Conservation (phyloP, 495 filamentous ascomycete species). For the Chaetomium fimeti region DNA sequence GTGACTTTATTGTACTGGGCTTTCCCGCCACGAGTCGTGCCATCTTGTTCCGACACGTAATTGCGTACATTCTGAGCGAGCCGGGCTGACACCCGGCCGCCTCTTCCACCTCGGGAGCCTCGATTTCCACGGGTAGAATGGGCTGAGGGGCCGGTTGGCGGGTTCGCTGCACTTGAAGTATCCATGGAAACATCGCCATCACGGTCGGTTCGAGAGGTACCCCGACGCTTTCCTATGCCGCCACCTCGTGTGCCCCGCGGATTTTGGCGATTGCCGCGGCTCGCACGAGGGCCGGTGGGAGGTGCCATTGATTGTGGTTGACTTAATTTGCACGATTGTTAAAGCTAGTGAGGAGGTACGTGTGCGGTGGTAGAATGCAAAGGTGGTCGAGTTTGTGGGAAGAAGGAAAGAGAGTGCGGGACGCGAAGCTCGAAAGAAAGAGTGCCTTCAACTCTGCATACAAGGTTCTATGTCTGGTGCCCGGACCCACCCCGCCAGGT, state of each 20-base stretch:
- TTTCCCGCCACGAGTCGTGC: conserved; percentile 19
- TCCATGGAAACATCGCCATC: conserved; percentile 87
- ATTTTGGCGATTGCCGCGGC: not conserved
- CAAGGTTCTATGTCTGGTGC: no score
- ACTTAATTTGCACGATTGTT: not conserved
- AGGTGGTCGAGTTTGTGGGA: conserved; percentile 2
- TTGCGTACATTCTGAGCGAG: conserved; percentile 30
- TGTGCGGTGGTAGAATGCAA: not conserved
- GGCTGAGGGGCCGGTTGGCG: conserved; percentile 26
- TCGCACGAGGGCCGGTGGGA: conserved; percentile 37
- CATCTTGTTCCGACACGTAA: conserved; percentile 18
- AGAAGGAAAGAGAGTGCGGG: not conserved
- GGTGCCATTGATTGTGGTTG: conserved; percentile 40
- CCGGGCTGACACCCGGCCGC: conserved; percentile 24
- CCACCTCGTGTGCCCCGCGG: conserved; percentile 40
- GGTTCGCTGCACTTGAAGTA: conserved; percentile 33
- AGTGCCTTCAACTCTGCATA: not conserved
- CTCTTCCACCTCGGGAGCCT: conserved; percentile 16
- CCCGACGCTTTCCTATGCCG: conserved; percentile 68
- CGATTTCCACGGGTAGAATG: conserved; percentile 34
- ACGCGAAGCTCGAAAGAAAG: conserved; percentile 2
- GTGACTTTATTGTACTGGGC: conserved; percentile 34
- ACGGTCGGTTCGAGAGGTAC: conserved; percentile 57
- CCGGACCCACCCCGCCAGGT: not conserved
- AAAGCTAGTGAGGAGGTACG: not conserved